Evolutionary conservation across 2,329 filamentous ascomycete species (phyloP), one percentile per base, ranked within the genome.

Genomic region (Epichloe sibirici): DNA sequence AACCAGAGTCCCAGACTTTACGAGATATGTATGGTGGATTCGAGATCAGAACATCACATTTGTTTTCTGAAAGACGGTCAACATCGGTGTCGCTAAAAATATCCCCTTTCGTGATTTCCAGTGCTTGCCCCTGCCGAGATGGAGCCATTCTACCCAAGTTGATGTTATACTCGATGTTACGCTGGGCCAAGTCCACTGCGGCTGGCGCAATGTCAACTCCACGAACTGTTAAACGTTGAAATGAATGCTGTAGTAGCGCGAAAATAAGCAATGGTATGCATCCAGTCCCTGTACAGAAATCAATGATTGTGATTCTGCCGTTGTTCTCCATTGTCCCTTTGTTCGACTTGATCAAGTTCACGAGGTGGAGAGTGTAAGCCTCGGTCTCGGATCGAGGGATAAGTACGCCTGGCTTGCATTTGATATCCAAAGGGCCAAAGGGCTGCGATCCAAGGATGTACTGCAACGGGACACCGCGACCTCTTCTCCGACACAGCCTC

Each of bases 11-110:
- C 71, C 71, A 74, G 9, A 67, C 61, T 40, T 64, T 58, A 0
- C 74, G 70, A 2, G 90, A 94, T 49, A 97, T 84, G 65, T 97
- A 97, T 0, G 93, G 93, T 15, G 93, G 93, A 62, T 98, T 98
- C 1, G 86, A 86, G 38, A 93, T 78, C 1, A 98, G 68, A 4
- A 97, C 69, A 56, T 94, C 83, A 62, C 65, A 76, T 3, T 39
- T 58, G 15, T 46, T 49, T 8, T 45, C 43, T 1, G 62, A 45
- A 2, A 70, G 54, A 2, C 53, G 35, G 3, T 56, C 44, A 50
- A 74, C 65, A 55, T 68, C 69, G 37, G 59, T 61, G 15, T 74
- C 66, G 6, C 64, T 61, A 55, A 81, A 80, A 13, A 82, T 65
- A 54, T 82, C 69, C 1, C 71, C 75, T 17, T 67, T 63, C 15